phyloP scores from a whole-genome alignment of 2,329 filamentous ascomycete species.

The Verticillium tricorpus region DNA sequence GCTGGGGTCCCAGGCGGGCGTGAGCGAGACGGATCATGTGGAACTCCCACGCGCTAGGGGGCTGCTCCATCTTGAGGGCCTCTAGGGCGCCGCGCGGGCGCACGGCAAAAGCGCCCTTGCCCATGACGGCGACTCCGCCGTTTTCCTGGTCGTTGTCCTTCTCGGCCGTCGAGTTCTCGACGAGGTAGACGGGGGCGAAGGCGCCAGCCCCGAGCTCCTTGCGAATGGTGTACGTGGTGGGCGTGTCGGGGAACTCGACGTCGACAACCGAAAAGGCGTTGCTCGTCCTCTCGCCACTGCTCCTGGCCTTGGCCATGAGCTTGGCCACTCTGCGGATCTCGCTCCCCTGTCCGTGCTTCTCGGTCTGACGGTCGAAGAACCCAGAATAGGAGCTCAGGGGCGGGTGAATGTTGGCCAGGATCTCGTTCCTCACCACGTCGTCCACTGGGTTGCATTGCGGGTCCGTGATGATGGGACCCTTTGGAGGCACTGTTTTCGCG shows the following conservation, averaged over 20 bases:
- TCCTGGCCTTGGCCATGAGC: slow-evolving; percentile 52
- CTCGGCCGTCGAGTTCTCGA: slow-evolving; percentile 63
- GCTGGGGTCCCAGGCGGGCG: slow-evolving; percentile 64
- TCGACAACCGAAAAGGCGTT: slow-evolving; percentile 55
- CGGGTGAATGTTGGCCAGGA: slow-evolving; percentile 70
- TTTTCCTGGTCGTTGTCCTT: slow-evolving; percentile 40
- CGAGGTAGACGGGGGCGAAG: slow-evolving; percentile 91
- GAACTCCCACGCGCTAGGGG: slow-evolving; percentile 90
- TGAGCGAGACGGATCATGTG: slow-evolving; percentile 87
- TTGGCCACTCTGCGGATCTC: slow-evolving; percentile 84
- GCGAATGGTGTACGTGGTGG: slow-evolving; percentile 70
- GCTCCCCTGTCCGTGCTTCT: slow-evolving; percentile 59
- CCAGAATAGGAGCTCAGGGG: slow-evolving; percentile 70
- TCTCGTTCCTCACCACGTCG: slow-evolving; percentile 65
- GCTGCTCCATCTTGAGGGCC: slow-evolving; percentile 91
- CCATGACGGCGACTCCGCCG: slow-evolving; percentile 43
- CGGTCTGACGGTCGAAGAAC: slow-evolving; percentile 68
- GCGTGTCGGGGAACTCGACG: slow-evolving; percentile 62
- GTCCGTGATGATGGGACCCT: slow-evolving; percentile 76
- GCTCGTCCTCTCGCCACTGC: slow-evolving; percentile 57
- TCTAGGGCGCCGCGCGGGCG: slow-evolving; percentile 60
- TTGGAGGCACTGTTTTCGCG: slow-evolving; percentile 40
- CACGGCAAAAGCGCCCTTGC: slow-evolving; percentile 56
- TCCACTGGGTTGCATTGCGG: slow-evolving; percentile 86
- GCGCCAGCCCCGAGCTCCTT: slow-evolving; percentile 88